Evolutionary conservation across 1,139 yeast species (phyloP).

Genomic region (Trichomonascaceae sp.): DNA sequence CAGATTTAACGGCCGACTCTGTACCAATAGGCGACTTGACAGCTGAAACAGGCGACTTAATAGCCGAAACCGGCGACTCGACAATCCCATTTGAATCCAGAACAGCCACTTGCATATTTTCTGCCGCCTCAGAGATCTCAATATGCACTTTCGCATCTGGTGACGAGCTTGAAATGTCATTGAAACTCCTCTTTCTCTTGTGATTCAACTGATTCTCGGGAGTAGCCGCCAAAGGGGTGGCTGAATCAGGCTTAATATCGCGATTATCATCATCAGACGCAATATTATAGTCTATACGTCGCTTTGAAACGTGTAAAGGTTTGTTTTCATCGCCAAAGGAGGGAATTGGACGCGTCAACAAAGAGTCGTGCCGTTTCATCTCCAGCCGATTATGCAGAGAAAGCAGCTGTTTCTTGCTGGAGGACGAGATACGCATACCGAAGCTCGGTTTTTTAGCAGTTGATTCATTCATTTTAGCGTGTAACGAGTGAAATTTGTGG

Average conservation of each 20-base stretch:
- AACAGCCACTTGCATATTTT: neutral
- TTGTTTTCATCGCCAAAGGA: neutral
- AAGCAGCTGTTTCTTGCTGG: slow-evolving; percentile 2
- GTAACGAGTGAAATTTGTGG: neutral
- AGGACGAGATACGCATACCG: neutral
- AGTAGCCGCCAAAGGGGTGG: neutral
- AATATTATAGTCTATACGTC: neutral
- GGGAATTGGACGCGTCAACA: neutral
- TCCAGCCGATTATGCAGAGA: slow-evolving; percentile 4
- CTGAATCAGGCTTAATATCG: neutral
- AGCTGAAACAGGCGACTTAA: neutral
- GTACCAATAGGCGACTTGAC: neutral
- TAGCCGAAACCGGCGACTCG: neutral
- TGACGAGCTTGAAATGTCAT: neutral
- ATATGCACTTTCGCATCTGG: neutral
- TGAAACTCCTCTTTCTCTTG: neutral
- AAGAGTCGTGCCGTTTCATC: neutral
- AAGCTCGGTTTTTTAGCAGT: neutral
- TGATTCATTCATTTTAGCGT: neutral
- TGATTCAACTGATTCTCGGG: neutral
- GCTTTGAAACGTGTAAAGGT: neutral
- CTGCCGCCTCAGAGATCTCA: neutral
- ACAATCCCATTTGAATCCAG: neutral
- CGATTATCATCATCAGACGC: neutral
- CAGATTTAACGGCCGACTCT: neutral